Conservation (phyloP, 352 stramenopile species). For the Phytophthora cryptogea region DNA sequence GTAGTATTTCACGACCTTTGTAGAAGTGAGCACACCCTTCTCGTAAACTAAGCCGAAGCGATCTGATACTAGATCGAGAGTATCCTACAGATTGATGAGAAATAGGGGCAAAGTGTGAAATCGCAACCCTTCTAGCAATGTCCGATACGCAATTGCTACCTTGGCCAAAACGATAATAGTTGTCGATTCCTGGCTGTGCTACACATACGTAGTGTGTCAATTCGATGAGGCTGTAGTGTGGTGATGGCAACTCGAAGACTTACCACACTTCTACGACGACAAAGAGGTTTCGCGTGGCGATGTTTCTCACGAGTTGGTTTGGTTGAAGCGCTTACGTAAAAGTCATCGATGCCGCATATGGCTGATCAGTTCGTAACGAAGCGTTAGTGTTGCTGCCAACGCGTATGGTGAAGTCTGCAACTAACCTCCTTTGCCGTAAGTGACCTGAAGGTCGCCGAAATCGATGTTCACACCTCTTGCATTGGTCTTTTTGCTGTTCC, state of each 20-base stretch:
- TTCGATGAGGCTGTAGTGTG: neutral
- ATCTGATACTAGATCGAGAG: constrained; percentile 27
- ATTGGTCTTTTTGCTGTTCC: constrained; percentile 55
- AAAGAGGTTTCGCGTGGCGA: constrained; percentile 6
- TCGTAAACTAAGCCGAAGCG: constrained; percentile 40
- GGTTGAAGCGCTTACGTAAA: constrained; percentile 13
- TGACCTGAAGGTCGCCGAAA: constrained; percentile 68
- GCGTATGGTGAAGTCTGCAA: neutral
- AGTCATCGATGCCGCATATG: constrained; percentile 65
- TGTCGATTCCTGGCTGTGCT: constrained; percentile 34
- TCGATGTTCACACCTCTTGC: constrained; percentile 55
- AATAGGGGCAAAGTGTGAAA: neutral
- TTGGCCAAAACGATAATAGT: constrained; percentile 31
- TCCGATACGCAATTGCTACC: neutral
- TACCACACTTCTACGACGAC: constrained; percentile 47
- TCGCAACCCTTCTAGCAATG: neutral
- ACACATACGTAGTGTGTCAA: neutral
- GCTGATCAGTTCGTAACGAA: constrained; percentile 22
- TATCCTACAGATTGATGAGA: constrained; percentile 20
- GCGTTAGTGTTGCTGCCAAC: neutral
- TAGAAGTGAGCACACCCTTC: constrained; percentile 20
- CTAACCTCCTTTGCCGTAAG: constrained; percentile 53
- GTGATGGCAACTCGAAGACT: neutral
- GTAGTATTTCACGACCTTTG: constrained; percentile 9
- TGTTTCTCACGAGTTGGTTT: constrained; percentile 3